phyloP scores from a whole-genome alignment of 2,329 filamentous ascomycete species.

The Ophiostoma piceae region DNA sequence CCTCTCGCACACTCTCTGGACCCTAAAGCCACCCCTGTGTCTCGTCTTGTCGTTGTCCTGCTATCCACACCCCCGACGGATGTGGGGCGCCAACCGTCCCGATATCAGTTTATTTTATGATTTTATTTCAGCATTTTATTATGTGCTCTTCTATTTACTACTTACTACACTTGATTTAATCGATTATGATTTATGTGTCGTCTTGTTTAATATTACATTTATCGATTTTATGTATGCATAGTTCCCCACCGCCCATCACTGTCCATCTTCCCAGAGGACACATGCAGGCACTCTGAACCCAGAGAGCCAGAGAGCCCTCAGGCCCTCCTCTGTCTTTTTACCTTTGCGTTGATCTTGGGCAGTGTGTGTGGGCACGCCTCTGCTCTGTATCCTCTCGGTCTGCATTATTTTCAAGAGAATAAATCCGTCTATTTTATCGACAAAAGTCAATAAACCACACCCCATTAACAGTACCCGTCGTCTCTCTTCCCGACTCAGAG shows the following conservation, averaged over 20 bases:
- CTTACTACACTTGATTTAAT: constrained; percentile 2
- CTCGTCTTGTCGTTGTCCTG: neutral
- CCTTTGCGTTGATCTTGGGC: neutral
- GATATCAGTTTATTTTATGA: neutral
- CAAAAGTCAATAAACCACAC: neutral
- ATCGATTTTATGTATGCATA: constrained; percentile 12
- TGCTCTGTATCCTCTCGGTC: neutral
- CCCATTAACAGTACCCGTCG: neutral
- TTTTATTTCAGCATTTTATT: neutral
- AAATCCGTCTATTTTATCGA: too few species aligned
- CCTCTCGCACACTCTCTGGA: neutral
- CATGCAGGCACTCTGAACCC: neutral
- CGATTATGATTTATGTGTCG: neutral
- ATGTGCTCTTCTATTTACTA: neutral
- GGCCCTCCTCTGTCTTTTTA: neutral
- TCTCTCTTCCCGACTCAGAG: neutral
- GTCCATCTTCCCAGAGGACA: neutral
- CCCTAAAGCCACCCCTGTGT: neutral
- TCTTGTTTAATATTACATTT: neutral
- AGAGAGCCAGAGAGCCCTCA: too few species aligned
- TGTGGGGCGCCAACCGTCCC: neutral
- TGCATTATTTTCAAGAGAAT: neutral
- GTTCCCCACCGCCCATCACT: constrained; percentile 9
- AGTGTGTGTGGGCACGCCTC: neutral
- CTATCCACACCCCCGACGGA: neutral